Base-by-base conservation (phyloP, 345 rosid species). In the Pelargonium nanum region DNA sequence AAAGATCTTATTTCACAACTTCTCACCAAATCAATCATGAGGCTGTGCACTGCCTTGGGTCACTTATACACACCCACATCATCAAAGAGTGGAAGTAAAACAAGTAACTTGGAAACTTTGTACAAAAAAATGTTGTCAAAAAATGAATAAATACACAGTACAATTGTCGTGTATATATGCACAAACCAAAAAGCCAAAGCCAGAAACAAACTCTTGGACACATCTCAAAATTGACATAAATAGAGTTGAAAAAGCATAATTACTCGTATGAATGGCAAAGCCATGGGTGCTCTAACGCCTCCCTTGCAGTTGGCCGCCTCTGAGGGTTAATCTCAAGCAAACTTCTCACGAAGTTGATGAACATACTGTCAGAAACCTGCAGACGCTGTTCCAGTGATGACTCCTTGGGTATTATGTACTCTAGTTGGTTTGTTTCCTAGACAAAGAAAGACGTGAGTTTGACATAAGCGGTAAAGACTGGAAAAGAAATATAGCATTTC, bases 201-300 rank as follows among this genome's bases (percentile, higher is more conserved):
- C 48, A 40, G 15, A 40, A 12, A 30, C 40, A 30, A 40, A 7
- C 15, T 12, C 16, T 10, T 40, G 48, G 16, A 40, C 16, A 40
- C 48, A 40, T 40, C 15, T 52, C 55, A 19, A 52, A 52, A 52
- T 19, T 19, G 5, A 19, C 19, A 24, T 21, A 20, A 26, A 17
- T 30, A 20, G 24, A 56, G 17, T 55, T 19, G 57, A 24, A 63
- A 12, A 13, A 48, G 19, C 20, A 48, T 12, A 6, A 30, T 40
- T 52, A 52, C 57, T 62, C 62, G 73, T 79, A 72, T 0, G 68
- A 59, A 63, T 67, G 60, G 3, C 80, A 78, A 59, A 94, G 88
- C 99, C 96, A 90, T n/a, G 95, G 96, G 55, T 94, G 96, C 28
- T 80, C 63, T 19, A 90, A 75, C 58, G 99, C 99, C 73, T 87